Evolutionary conservation across 305 asterid species (phyloP), one percentile per base, ranked within the genome.

Genomic region (Fraxinus sp.): DNA sequence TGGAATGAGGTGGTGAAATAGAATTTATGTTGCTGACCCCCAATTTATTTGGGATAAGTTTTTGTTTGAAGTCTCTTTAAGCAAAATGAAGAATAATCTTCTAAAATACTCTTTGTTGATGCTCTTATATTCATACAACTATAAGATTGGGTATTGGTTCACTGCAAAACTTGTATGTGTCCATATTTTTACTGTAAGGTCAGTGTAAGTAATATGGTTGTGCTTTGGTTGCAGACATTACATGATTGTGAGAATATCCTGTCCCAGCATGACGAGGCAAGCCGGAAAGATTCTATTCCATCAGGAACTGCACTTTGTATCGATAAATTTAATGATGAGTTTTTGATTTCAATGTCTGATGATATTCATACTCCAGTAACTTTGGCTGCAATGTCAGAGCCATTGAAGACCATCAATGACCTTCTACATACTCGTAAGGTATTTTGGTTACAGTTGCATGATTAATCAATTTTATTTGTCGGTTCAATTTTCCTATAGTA

Each of bases 331-430:
- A 83, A 82, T 77, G 91, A 93, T 80, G 98, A 95, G 79, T 91
- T 90, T 87, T 75, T 89, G 78, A 83, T 86, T 43, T 92, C 98
- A 14, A 88, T 97, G 93, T 92, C 95, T n/a, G 98, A 95, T 89
- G 98, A 97, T 89, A 94, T 97, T 81, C 99, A 95, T 86, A 87
- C 98, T 75, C 86, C 93, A 55, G 97, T 92, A 74, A 97, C 92
- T 84, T 88, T 97, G 91, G 95, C 97, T 87, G 98, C 98, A 80
- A 90, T 97, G 89, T 91, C 99, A 3, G 99, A 95, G 16, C 99
- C 98, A 26, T 80, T 97, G 89, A 95, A 92, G 89, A 86, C 83
- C 82, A 92, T 95, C 82, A 97, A 97, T 84, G 98, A 97, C 88
- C 97, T 97, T 24, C 83, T 95, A 73, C 98, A 93, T 84, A 95